Conservation (phyloP, 139 green algal genomes). For the Bryopsis sp. region DNA sequence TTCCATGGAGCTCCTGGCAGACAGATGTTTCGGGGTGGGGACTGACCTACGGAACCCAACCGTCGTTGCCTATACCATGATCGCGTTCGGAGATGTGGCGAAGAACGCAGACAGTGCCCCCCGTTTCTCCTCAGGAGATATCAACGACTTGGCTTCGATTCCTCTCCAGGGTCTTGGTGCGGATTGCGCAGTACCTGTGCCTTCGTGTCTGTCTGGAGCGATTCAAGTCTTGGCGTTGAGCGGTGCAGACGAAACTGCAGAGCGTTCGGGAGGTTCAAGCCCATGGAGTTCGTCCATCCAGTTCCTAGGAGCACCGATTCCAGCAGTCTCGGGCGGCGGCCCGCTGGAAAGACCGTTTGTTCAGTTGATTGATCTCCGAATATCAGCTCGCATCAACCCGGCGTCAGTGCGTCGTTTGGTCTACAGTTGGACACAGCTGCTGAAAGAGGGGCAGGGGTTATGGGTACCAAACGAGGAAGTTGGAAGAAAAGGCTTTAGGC, state of each 20-base stretch:
- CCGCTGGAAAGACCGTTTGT: background rate
- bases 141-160: background rate
- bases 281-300: background rate
- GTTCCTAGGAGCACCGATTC: background rate
- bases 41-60: background rate
- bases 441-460: background rate
- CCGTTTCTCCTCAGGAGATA: background rate
- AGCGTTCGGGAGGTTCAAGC: background rate
- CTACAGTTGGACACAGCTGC: conserved; percentile 7
- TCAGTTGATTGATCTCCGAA: background rate
- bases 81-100: background rate
- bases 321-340: background rate
- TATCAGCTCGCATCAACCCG: background rate
- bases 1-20: background rate
- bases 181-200: background rate
- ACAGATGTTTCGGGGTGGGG: background rate
- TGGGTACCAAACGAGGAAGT: background rate
- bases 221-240: background rate
- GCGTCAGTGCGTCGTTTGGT: background rate
- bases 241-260: background rate
- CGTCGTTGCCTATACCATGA: background rate
- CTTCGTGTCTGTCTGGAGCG: no score
- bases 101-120: background rate
- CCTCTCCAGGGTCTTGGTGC: background rate
- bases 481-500: background rate